A percentile compares a stretch with the other conserved stretches of the same genome.
These are phyloP conservation scores for Baudoinia panamericana DNA, from an alignment of 495 filamentous ascomycete genomes.

Conservation along the genomic window DNA sequence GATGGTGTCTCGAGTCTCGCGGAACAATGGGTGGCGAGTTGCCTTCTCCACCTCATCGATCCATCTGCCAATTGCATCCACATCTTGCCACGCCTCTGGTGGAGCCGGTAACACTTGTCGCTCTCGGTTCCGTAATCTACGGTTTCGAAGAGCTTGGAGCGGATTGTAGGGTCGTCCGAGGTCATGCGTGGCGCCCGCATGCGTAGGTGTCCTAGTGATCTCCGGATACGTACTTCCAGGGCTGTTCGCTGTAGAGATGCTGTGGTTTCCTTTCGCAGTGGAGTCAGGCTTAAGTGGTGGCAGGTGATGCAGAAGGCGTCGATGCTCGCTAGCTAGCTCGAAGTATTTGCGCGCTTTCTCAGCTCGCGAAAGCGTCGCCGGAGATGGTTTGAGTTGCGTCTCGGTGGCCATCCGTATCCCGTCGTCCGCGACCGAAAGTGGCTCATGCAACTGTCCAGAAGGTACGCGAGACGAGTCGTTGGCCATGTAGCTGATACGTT, in stretches of 20 bases:
- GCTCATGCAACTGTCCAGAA: constrained; percentile 1
- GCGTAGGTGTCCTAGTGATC: constrained; percentile 21
- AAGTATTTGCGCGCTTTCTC: constrained; percentile 68
- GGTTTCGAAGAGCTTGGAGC: constrained; percentile 74
- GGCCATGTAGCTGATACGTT: constrained; percentile 2
- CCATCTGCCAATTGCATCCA: constrained; percentile 57
- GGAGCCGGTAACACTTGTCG: constrained; percentile 55
- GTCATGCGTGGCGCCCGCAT: constrained; percentile 18
- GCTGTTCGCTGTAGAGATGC: constrained; percentile 17
- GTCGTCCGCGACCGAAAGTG: constrained; percentile 18
- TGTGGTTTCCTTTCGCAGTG: constrained; percentile 26
- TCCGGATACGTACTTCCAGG: constrained; percentile 24
- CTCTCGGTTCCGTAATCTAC: constrained; percentile 63
- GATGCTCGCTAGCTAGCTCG: constrained; percentile 67
- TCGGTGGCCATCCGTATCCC: too few relatives aligned
- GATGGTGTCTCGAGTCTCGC: constrained; percentile 26
- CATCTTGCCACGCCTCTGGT: constrained; percentile 62
- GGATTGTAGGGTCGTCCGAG: constrained; percentile 66
- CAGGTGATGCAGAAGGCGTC: constrained; percentile 59
- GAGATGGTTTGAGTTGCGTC: too few relatives aligned
- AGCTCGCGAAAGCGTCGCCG: constrained; percentile 61
- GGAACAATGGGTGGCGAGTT: constrained; percentile 35
- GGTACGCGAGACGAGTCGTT: too few relatives aligned
- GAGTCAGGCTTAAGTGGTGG: constrained; percentile 50
- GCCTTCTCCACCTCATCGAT: constrained; percentile 50